Percentiles rank a stretch among this genome's conserved stretches.
phyloP scores from a whole-genome alignment of 495 filamentous ascomycete species.

The Parmelia sp. region DNA sequence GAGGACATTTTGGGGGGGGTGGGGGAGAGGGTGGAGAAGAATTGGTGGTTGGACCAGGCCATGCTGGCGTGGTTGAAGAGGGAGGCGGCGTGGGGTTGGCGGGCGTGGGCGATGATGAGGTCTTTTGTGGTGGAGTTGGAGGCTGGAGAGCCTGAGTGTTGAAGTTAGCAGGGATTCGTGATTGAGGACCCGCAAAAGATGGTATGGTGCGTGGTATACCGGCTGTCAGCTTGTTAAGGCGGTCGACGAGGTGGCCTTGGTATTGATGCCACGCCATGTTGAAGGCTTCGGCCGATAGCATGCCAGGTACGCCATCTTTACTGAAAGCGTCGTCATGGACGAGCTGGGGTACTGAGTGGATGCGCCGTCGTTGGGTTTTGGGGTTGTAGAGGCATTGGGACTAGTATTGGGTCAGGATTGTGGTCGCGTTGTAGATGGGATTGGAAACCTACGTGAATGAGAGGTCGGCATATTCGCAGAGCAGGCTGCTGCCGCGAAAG shows the following conservation, averaged over 20 bases:
- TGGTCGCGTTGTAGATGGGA: not conserved
- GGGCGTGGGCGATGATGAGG: slow-evolving; percentile 68
- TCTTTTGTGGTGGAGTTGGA: slow-evolving; percentile 52
- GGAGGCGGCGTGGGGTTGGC: slow-evolving; percentile 65
- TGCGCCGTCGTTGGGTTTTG: slow-evolving; percentile 31
- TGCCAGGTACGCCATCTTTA: slow-evolving; percentile 56
- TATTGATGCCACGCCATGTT: slow-evolving; percentile 78
- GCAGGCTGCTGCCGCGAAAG: slow-evolving; percentile 46
- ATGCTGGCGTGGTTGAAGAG: slow-evolving; percentile 94
- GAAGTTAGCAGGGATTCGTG: not conserved
- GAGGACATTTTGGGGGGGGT: slow-evolving; percentile 45
- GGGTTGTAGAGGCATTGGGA: slow-evolving; percentile 21
- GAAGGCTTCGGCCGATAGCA: slow-evolving; percentile 61
- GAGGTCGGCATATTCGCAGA: slow-evolving; percentile 35
- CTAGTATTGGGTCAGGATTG: slow-evolving; percentile 15
- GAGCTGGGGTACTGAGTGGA: slow-evolving; percentile 56
- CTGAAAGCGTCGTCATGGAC: slow-evolving; percentile 45
- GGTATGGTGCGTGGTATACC: no score
- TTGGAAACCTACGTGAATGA: slow-evolving; percentile 14
- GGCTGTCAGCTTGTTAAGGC: slow-evolving; percentile 64
- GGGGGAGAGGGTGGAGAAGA: slow-evolving; percentile 66
- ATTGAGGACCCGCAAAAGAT: not conserved
- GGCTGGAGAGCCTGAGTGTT: slow-evolving; percentile 48
- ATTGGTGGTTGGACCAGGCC: slow-evolving; percentile 95
- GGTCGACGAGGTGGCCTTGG: slow-evolving; percentile 62